These are phyloP conservation scores for Neurospora sp. DNA, from an alignment of 2,329 filamentous ascomycete species.

Conservation along the genomic window DNA sequence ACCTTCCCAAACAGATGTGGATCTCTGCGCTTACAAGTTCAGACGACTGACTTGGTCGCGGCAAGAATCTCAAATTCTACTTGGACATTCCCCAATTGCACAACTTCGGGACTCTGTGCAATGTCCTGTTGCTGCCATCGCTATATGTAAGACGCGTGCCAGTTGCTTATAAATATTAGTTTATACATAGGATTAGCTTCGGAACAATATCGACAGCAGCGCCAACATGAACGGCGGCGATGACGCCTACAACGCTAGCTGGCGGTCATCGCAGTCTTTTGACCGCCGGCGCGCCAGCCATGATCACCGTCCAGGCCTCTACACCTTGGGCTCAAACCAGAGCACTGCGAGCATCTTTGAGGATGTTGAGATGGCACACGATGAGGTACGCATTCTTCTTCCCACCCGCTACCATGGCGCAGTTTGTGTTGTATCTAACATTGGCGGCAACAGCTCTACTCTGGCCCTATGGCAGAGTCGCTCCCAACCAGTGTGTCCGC, in stretches of 20 bases:
- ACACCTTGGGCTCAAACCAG: conserved; percentile 58
- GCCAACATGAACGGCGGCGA: conserved; percentile 1
- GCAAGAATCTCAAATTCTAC: background rate
- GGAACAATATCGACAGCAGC: background rate
- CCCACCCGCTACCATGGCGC: background rate
- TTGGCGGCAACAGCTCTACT: conserved; percentile 51
- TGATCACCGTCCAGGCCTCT: conserved; percentile 30
- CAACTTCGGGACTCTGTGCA: background rate
- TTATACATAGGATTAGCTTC: background rate
- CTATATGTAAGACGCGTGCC: conserved; percentile 7
- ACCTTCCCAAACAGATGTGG: background rate
- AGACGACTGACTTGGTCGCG: background rate
- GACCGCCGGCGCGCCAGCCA: conserved; percentile 10
- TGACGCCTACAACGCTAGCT: background rate
- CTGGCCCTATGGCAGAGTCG: conserved; percentile 88
- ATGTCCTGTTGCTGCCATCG: background rate
- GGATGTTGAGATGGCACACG: conserved; percentile 97
- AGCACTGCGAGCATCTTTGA: conserved; percentile 76
- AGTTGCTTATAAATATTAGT: background rate
- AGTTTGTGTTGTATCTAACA: conserved; percentile 1
- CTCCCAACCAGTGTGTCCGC: conserved; percentile 90
- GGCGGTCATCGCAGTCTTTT: conserved; percentile 7
- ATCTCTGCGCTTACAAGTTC: conserved; percentile 3
- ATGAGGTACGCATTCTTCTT: conserved; percentile 54
- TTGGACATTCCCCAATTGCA: background rate